Evolutionary conservation across 2,329 filamentous ascomycete species (phyloP), one percentile per base, ranked within the genome.

Genomic region (Blastomyces percursus): DNA sequence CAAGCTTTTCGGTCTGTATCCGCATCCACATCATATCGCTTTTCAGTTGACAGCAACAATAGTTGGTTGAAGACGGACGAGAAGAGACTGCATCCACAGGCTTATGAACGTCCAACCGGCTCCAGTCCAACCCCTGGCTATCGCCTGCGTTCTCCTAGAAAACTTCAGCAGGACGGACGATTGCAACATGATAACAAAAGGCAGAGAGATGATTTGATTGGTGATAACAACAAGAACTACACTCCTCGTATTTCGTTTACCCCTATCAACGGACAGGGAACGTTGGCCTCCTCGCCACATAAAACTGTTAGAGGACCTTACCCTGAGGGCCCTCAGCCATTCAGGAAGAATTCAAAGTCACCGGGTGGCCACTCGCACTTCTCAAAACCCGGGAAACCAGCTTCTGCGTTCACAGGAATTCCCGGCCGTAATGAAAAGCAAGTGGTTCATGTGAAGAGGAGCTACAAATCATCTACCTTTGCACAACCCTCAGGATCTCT

Each of bases 401-500:
- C 46, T 27, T 60, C 59, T 52, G 59, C 59, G 21, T 32, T 60
- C 51, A 38, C 30, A 14, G n/a, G 46, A 8, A 30, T 44, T 59
- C n/a, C 42, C 21, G 40, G 24, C 16, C 19, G 59, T 30, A 54
- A 30, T 54, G 42, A 51, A 59, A 54, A 60, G 27, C 11, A 35
- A 59, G 27, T 48, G 21, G 9, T 48, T 14, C 24, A 21, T 11
- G 9, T 0, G 16, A 50, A 59, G 24, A 59, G 14, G 14, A 16
- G 8, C 5, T 35, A 1, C 35, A 27, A 27, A 14, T 38, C 50
- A 42, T 21, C 46, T 14, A 24, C 11, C 16, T 64, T 66, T 51
- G 59, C 48, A 61, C 59, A 61, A 30, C 32, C 24, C 21, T 65
- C 66, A 11, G 66, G 63, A 11, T 75, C 72, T 4, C 64, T 74